phyloP scores from a whole-genome alignment of 805 yeast species.

The Lipomyces chichibuensis region DNA sequence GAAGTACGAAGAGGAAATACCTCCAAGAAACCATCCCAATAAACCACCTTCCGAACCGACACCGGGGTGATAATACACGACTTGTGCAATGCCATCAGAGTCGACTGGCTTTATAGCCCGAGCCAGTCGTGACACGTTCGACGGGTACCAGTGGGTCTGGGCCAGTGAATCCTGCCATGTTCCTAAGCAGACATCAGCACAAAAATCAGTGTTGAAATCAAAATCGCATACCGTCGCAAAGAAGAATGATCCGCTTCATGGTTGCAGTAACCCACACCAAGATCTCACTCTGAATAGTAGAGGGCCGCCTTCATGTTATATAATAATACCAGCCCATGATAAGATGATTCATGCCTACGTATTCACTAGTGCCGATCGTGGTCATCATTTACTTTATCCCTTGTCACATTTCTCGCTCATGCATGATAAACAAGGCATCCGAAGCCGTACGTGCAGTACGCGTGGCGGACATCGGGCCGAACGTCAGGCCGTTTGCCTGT shows the following conservation, averaged over 20 bases:
- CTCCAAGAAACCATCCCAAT: constrained; percentile 7
- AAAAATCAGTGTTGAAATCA: not conserved
- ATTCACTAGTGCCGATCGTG: too few relatives aligned
- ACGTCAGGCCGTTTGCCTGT: not conserved
- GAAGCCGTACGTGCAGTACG: not conserved
- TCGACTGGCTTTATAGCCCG: constrained; percentile 15
- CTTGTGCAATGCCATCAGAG: constrained; percentile 13
- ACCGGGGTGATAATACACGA: constrained; percentile 23
- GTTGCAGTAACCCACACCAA: not conserved
- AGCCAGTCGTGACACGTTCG: constrained; percentile 21
- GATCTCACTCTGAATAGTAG: too few relatives aligned
- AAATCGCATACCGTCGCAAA: constrained; percentile 11
- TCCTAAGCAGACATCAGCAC: constrained; percentile 3
- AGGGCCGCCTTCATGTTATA: too few relatives aligned
- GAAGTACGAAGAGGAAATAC: not conserved
- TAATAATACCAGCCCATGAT: too few relatives aligned
- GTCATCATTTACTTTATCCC: too few relatives aligned
- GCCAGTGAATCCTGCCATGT: constrained; percentile 24
- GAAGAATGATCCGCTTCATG: constrained; percentile 14
- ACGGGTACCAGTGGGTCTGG: constrained; percentile 7
- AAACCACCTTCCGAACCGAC: constrained; percentile 11
- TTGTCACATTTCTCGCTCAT: not conserved
- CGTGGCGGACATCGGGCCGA: not conserved
- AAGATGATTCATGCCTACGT: too few relatives aligned
- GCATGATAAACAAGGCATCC: not conserved